Conservation (phyloP, 495 filamentous ascomycete genomes). For the Penicillium cosmopolitanum region DNA sequence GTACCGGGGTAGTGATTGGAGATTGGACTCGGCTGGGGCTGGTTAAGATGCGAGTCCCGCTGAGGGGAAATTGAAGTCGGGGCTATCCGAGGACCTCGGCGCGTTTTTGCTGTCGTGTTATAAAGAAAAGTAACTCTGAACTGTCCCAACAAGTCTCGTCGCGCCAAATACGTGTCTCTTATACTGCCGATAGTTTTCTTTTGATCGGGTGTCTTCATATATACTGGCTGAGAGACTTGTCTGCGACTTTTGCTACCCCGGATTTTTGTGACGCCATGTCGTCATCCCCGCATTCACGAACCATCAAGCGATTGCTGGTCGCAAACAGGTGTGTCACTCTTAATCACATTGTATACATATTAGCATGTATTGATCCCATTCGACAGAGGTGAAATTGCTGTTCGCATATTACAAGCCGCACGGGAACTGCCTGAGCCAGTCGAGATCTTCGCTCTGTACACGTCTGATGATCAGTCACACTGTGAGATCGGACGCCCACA, state of each 20-base stretch:
- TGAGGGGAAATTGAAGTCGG: conserved; percentile 22
- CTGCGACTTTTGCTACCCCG: conserved; percentile 15
- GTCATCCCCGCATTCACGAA: conserved; percentile 31
- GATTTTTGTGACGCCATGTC: conserved; percentile 22
- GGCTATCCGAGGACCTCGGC: conserved; percentile 24
- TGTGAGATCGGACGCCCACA: conserved; percentile 48
- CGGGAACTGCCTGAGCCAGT: conserved; percentile 52
- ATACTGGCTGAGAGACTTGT: conserved; percentile 1
- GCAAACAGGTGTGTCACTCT: conserved; percentile 54
- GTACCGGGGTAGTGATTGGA: conserved; percentile 15
- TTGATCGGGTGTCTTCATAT: not conserved
- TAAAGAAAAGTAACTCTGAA: conserved; percentile 3
- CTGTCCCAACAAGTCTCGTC: not conserved
- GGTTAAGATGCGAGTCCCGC: conserved; percentile 3
- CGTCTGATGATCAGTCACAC: conserved; percentile 56
- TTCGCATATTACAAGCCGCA: conserved; percentile 59
- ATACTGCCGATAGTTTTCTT: not conserved
- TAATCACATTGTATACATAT: not conserved
- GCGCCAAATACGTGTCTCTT: not conserved
- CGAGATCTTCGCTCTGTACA: conserved; percentile 58
- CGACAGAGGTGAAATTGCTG: conserved; percentile 62
- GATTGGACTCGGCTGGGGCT: not conserved
- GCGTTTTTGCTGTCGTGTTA: conserved; percentile 1
- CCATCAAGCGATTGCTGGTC: conserved; percentile 57
- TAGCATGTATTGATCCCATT: not conserved